Evolutionary conservation across 305 asterid species (phyloP), one percentile per base, ranked within the genome.

Genomic region (Petunia hybrid): DNA sequence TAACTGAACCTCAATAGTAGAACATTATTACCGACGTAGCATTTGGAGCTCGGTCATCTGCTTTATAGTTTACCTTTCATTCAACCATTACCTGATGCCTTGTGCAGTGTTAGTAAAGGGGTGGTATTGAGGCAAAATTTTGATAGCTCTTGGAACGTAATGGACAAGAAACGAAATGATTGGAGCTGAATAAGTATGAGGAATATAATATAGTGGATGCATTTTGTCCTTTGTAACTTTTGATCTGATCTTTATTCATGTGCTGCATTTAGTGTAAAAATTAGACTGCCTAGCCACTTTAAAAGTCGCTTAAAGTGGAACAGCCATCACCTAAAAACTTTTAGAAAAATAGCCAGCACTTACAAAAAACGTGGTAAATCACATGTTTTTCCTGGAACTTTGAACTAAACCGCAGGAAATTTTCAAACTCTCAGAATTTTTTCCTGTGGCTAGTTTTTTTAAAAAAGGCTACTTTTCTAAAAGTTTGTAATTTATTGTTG

Each of bases 151-250:
- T 31, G 77, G 31, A 71, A 71, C 35, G 61, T 5, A 65, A 71
- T 71, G 61, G 61, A 71, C 77, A 70, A 70, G 77, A 70, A 70
- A 42, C 31, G 57, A 70, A 46, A 46, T 70, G 35, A 46, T 51
- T 39, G 2, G 13, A 10, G 16, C 31, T 46, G 13, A 31, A 45
- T 1, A 31, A 35, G 51, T 66, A 40, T 13, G 74, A 66, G 74
- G 41, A 66, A 66, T 40, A 40, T 22, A 22, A 22, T 14, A 6
- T 66, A 40, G 53, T 36, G 74, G 71, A 9, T 69, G 59, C 42
- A 62, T 45, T 69, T 31, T 9, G n/a, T 53, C 57, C 57, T 16
- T 59, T 45, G 9, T 22, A 8, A 16, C 16, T 69, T 22, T 69
- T 39, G 71, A 12, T 39, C 48, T 39, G 12, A 38, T 65, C 5